Base-by-base conservation (phyloP, 2,329 filamentous ascomycete species). In the Cyphellophora attinorum region DNA sequence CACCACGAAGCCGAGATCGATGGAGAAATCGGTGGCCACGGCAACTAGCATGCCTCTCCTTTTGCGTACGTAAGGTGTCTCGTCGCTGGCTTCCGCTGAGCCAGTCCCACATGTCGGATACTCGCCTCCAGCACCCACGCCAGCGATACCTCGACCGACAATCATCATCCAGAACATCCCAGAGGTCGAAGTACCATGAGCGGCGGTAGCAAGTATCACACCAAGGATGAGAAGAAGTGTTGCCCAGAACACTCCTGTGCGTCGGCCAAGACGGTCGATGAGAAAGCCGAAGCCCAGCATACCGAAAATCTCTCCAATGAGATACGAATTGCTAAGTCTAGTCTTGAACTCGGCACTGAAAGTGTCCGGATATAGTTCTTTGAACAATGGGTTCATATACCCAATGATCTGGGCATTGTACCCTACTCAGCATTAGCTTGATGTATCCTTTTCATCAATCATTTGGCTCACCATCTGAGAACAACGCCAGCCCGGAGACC, bases 41-140 rank as follows among this genome's bases (percentile, higher is more conserved):
- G 91, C 93, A 45, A 93, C 67, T 48, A 89, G 82, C 52, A 86
- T 94, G 83, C 85, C 93, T 27, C 81, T 70, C 53, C 94, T 89
- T n/a, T 88, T 70, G 10, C 79, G 79, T 6, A 88, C 88, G 12
- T 62, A 59, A 56, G 85, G 84, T 40, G 94, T 65, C 53, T 93
- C 84, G 15, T 84, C 83, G 0, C 80, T 86, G 2, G 80, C 81
- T 59, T 95, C 88, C 3, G 86, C 84, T 35, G 77, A 82, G 3
- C 81, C 83, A 1, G 94, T 88, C 40, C 76, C 83, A 3, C 88
- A 88, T 16, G 59, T 57, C 18, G 61, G 60, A 38, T 58, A 58
- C 57, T 58, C 65, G 11, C 54, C 54, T 11, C 65, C 66, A 3
- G 64, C 64, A 3, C 66, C 66, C 19, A 60, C 57, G 69, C 59